Evolutionary conservation across 2,329 filamentous ascomycete species (phyloP).

Genomic region (Monosporascus ibericus): DNA sequence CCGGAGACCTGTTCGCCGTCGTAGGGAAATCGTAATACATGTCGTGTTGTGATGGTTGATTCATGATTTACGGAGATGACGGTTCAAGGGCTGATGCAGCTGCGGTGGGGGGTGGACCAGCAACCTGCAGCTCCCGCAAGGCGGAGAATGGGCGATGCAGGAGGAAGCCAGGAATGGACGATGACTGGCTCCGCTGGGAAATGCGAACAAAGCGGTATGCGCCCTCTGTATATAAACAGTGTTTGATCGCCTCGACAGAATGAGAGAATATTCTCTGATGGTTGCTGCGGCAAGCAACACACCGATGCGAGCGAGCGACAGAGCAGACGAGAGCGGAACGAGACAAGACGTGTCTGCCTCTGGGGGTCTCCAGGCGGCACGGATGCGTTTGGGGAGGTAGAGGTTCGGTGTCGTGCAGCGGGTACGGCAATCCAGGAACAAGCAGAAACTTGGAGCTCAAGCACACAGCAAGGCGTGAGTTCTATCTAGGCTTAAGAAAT

Average conservation of each 20-base stretch:
- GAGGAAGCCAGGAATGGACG: background rate
- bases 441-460: background rate
- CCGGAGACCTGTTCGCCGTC: conserved; percentile 62
- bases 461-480: too few relatives aligned
- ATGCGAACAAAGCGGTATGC: background rate
- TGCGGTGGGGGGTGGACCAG: conserved; percentile 20
- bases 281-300: background rate
- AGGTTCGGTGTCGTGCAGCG: background rate
- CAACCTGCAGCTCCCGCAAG: conserved; percentile 23
- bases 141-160: conserved; percentile 4
- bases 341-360: too few relatives aligned
- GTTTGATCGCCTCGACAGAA: background rate
- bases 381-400: background rate
- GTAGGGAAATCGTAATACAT: conserved; percentile 68
- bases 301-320: background rate
- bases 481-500: background rate
- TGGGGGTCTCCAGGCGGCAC: background rate
- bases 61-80: conserved; percentile 30
- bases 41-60: conserved; percentile 49
- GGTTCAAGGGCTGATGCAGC: conserved; percentile 19
- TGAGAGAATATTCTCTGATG: background rate
- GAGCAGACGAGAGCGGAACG: background rate
- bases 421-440: background rate
- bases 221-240: background rate
- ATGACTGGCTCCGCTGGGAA: background rate